Base-by-base conservation (phyloP, 768 basidiomycete species). In the Leccinum longicurvipes region DNA sequence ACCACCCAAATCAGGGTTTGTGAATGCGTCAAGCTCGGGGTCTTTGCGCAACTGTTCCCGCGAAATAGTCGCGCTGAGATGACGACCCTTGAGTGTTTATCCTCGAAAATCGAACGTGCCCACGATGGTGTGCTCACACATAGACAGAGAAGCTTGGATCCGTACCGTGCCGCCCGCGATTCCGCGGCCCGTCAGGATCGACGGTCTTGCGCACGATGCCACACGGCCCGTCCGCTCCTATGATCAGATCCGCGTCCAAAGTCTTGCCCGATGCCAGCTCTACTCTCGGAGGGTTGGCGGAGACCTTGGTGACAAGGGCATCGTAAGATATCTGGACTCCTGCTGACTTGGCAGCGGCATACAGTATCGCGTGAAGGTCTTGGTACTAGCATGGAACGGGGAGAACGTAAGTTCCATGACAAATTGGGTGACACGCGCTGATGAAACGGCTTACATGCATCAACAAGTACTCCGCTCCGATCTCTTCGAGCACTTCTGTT, bases 211-310 rank as follows among this genome's bases (percentile, higher is more conserved):
- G 63, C 19, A 75, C 69, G n/a, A 77, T 24, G 21, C 81, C 81
- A 32, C 71, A 63, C 42, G 74, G 70, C 6, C 85, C 84, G 67
- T 86, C 84, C 14, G 83, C 84, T 23, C 80, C 83, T 14, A 85
- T 74, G 31, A 85, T 68, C 39, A 84, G 55, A 65, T 85, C 83
- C 9, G 77, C 77, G 27, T 60, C 55, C 10, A 83, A 48, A 5
- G 64, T 66, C 54, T 76, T 74, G n/a, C 81, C 82, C 32, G 65
- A 72, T 15, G 73, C 74, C 8, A 76, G 58, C 1, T 67, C 67
- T 2, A 79, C 71, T 31, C 66, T 63, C 3, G 63, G 60, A 14
- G 63, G 62, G 34, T 73, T 55, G 14, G 67, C 63, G 19, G 59
- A 59, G n/a, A 76, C 72, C 2, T 51, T 54, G 19, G 51, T 53